Evolutionary conservation across 139 green algal species (phyloP).

Genomic region (Cymbomonas tetramitiformis): DNA sequence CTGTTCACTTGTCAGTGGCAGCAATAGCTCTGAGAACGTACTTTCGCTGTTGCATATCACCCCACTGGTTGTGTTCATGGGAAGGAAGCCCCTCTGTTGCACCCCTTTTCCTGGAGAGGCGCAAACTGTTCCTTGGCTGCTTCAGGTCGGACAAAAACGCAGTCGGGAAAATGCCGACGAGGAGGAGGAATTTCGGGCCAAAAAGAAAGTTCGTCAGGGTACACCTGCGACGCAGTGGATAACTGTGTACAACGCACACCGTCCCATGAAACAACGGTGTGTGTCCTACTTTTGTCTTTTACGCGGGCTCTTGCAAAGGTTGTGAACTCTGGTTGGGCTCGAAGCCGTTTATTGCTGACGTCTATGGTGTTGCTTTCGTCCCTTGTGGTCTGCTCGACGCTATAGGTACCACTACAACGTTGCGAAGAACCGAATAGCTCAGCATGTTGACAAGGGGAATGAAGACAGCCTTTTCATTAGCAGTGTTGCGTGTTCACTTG

Average conservation of each 20-base stretch:
- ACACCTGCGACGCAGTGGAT: conserved; percentile 97
- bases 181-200: conserved; percentile 52
- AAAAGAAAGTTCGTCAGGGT: conserved; percentile 89
- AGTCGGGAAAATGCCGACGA: conserved; percentile 48
- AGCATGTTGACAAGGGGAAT: conserved; percentile 93
- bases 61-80: no score
- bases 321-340: background rate
- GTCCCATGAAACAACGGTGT: conserved; percentile 98
- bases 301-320: no score
- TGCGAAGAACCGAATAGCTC: conserved; percentile 76
- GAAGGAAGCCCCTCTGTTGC: no score
- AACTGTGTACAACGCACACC: conserved; percentile 94
- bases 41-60: conserved; percentile 37
- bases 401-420: conserved; percentile 99
- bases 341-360: background rate
- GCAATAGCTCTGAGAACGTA: no score
- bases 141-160: conserved; percentile 94
- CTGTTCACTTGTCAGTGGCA: no score
- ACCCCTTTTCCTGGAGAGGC: no score
- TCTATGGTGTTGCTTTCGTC: background rate
- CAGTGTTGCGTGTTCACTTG: conserved; percentile 84
- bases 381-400: no score
- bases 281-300: no score
- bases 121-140: no score
- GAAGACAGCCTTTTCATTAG: conserved; percentile 93